Conservation (phyloP, 305 asterid species). For the Nicotiana rustica region DNA sequence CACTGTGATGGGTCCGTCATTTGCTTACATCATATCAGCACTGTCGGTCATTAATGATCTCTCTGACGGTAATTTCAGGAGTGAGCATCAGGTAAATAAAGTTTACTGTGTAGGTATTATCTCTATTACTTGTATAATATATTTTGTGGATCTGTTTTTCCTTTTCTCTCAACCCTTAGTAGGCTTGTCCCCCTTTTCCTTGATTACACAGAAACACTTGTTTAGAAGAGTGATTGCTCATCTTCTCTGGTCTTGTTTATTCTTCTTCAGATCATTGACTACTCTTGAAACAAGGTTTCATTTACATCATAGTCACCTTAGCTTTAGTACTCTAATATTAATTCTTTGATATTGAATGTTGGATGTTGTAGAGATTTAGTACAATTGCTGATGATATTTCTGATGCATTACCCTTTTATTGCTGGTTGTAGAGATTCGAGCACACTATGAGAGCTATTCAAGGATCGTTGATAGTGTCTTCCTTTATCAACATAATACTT, state of each 20-base stretch:
- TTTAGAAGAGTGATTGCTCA: not conserved
- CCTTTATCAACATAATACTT: conserved; percentile 76
- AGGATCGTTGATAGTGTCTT: conserved; percentile 92
- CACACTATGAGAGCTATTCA: conserved; percentile 94
- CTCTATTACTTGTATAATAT: conserved; percentile 1
- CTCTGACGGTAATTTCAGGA: conserved; percentile 48
- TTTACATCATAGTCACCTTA: conserved; percentile 1
- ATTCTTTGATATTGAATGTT: conserved; percentile 7
- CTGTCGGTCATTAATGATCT: conserved; percentile 75
- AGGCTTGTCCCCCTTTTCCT: not conserved
- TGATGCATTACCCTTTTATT: conserved; percentile 38
- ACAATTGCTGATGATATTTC: not conserved
- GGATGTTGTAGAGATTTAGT: not conserved
- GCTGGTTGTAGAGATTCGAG: conserved; percentile 76
- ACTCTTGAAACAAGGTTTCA: not conserved
- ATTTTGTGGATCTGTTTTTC: not conserved
- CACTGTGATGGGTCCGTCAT: conserved; percentile 96
- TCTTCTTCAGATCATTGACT: not conserved
- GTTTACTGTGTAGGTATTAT: conserved; percentile 4
- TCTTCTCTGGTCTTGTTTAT: conserved; percentile 23
- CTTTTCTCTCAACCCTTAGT: not conserved
- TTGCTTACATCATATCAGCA: conserved; percentile 78
- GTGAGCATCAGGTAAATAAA: conserved; percentile 68
- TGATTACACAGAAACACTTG: not conserved
- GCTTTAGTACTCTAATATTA: conserved; percentile 1